A percentile compares a stretch with the other conserved stretches of the same genome.
Conservation (phyloP, 768 basidiomycete species). For the Boletus rubescentipes region DNA sequence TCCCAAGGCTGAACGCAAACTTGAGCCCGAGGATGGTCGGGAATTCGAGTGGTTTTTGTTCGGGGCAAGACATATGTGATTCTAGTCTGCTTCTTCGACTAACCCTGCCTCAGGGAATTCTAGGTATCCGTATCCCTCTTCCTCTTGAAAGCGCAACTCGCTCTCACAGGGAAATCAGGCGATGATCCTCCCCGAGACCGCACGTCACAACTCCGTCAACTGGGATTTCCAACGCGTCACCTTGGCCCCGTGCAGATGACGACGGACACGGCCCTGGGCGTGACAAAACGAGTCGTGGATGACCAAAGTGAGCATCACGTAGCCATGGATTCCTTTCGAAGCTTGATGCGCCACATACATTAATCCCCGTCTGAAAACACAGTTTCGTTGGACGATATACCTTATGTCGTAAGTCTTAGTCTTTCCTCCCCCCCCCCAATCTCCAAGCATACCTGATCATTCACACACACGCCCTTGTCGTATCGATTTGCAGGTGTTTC, state of each 20-base stretch:
- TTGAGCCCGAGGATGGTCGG: slow-evolving; percentile 77
- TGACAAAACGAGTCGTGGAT: slow-evolving; percentile 79
- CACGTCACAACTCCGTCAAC: slow-evolving; percentile 79
- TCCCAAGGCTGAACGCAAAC: slow-evolving; percentile 70
- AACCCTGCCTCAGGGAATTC: slow-evolving; percentile 48
- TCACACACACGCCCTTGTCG: too few species aligned
- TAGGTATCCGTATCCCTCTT: slow-evolving; percentile 44
- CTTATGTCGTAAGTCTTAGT: slow-evolving; percentile 60
- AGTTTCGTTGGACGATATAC: slow-evolving; percentile 70
- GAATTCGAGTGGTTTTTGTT: slow-evolving; percentile 91
- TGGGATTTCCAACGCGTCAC: slow-evolving; percentile 86
- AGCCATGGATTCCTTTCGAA: not conserved
- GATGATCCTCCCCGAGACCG: slow-evolving; percentile 96
- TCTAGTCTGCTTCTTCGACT: not conserved
- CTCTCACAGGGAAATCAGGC: slow-evolving; percentile 44
- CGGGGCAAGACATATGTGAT: slow-evolving; percentile 52
- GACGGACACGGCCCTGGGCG: slow-evolving; percentile 93
- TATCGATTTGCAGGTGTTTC: slow-evolving; percentile 64
- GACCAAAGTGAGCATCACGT: slow-evolving; percentile 54
- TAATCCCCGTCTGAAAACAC: slow-evolving; percentile 14
- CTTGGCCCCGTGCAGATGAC: slow-evolving; percentile 95
- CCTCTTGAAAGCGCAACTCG: not conserved
- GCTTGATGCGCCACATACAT: not conserved
- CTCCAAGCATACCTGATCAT: not conserved
- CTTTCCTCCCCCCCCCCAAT: not conserved